Evolutionary conservation across 768 basidiomycete species (phyloP).

Genomic region (Naganishia friedmannii): DNA sequence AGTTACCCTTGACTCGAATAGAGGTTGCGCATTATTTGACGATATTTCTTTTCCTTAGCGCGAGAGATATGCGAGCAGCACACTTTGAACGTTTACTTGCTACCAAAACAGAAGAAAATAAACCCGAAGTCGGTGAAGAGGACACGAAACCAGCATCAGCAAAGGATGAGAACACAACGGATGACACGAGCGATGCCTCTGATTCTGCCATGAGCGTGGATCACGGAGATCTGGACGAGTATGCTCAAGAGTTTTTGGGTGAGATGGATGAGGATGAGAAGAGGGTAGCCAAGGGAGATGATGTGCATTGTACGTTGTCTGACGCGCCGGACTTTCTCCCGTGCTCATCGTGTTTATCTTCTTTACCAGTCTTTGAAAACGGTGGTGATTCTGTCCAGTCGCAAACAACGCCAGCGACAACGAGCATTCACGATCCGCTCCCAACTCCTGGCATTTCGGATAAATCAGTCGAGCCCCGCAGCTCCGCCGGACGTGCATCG

Average conservation of each 20-base stretch:
- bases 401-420: neutral
- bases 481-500: neutral
- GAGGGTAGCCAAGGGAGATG: constrained; percentile 15
- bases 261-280: constrained; percentile 20
- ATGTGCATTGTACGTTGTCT: constrained; percentile 1
- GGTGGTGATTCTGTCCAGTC: neutral
- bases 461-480: neutral
- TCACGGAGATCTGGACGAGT: constrained; percentile 2
- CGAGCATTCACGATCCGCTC: neutral
- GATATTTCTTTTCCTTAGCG: neutral
- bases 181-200: neutral
- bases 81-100: constrained; percentile 21
- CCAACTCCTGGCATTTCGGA: neutral
- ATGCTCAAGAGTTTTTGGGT: constrained; percentile 4
- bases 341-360: neutral
- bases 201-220: neutral
- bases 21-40: neutral
- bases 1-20: neutral
- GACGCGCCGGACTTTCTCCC: neutral
- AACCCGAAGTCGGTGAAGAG: neutral
- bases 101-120: constrained; percentile 4
- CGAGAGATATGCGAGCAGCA: constrained; percentile 15
- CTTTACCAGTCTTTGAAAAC: neutral
- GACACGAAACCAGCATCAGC: neutral
- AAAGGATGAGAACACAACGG: neutral